phyloP scores from a whole-genome alignment of 768 basidiomycete genomes.

The Macrolepiota fuliginosa region DNA sequence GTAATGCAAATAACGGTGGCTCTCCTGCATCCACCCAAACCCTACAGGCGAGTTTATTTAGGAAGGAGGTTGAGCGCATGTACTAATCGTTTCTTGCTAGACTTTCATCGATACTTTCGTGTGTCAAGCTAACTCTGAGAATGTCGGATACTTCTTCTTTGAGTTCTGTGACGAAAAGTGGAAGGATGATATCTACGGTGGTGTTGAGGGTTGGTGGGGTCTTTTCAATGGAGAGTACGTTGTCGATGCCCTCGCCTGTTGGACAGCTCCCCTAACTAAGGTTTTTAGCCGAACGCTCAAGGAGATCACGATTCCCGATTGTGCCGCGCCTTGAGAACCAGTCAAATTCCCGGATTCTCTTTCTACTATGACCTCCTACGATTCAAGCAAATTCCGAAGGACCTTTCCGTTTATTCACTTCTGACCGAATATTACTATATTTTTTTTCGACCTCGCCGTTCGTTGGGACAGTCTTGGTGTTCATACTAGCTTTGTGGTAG shows the following conservation, averaged over 20 bases:
- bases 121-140: conserved; percentile 80
- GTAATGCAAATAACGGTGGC: conserved; percentile 63
- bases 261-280: conserved; percentile 1
- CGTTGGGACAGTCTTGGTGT: not conserved
- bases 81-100: conserved; percentile 29
- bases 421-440: not conserved
- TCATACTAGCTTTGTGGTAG: not conserved
- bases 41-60: conserved; percentile 41
- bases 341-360: not conserved
- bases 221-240: conserved; percentile 44
- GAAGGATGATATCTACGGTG: conserved; percentile 73
- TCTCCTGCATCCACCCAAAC: conserved; percentile 58
- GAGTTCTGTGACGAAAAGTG: conserved; percentile 82
- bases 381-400: not conserved
- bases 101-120: conserved; percentile 84
- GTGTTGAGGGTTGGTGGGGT: conserved; percentile 68
- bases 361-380: not conserved
- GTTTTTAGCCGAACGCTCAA: conserved; percentile 64
- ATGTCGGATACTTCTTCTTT: conserved; percentile 85
- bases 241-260: not conserved
- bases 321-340: conserved; percentile 34
- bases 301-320: conserved; percentile 61
- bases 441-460: not conserved
- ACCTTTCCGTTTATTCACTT: not conserved
- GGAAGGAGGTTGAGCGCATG: not conserved